phyloP scores from a whole-genome alignment of 805 yeast genomes.

The Novakomyces olei region DNA sequence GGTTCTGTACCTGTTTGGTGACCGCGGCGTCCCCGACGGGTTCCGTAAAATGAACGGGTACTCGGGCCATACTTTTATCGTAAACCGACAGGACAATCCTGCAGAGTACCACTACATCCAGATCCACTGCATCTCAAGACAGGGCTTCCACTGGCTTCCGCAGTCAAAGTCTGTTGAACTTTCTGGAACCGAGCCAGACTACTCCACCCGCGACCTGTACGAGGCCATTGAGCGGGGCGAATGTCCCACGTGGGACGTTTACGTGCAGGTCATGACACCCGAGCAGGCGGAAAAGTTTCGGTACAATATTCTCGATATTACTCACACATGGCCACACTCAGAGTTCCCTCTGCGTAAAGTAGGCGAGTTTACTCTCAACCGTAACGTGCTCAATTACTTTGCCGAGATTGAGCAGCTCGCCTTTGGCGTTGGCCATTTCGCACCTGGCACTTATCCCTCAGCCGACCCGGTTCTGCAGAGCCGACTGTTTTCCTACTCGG shows the following conservation, averaged over 20 bases:
- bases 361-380: slow-evolving; percentile 58
- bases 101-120: slow-evolving; percentile 44
- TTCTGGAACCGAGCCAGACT: slow-evolving; percentile 59
- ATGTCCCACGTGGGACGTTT: slow-evolving; percentile 64
- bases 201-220: slow-evolving; percentile 59
- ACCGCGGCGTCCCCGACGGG: slow-evolving; percentile 62
- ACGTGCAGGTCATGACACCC: slow-evolving; percentile 68
- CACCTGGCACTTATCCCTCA: slow-evolving; percentile 61
- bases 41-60: slow-evolving; percentile 65
- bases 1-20: slow-evolving; percentile 49
- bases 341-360: slow-evolving; percentile 71
- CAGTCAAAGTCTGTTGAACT: slow-evolving; percentile 25
- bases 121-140: slow-evolving; percentile 49
- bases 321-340: slow-evolving; percentile 80
- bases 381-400: slow-evolving; percentile 61
- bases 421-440: slow-evolving; percentile 66
- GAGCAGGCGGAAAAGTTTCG: slow-evolving; percentile 53
- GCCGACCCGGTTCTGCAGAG: slow-evolving; percentile 66
- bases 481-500: slow-evolving; percentile 62
- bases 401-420: slow-evolving; percentile 79
- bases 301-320: slow-evolving; percentile 71
- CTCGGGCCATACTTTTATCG: slow-evolving; percentile 70
- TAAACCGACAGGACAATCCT: slow-evolving; percentile 19
- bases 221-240: slow-evolving; percentile 59
- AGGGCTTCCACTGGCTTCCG: slow-evolving; percentile 28